Evolutionary conservation across 345 rosid genomes (phyloP).

Genomic region (Stellera chamaejasme): DNA sequence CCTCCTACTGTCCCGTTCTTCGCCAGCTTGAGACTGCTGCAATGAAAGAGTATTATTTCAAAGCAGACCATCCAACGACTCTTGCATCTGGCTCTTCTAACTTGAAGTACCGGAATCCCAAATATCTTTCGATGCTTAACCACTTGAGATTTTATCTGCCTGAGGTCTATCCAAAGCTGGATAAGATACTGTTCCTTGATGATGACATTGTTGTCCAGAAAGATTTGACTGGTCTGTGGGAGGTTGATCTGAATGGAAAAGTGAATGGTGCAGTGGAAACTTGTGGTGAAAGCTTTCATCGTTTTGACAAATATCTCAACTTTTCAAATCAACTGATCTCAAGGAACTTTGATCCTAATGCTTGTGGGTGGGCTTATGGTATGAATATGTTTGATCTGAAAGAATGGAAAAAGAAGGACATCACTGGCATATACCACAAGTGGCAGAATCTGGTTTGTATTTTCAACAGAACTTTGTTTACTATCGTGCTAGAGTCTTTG

Average conservation of each 20-base stretch:
- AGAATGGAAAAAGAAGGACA: conserved; percentile 92
- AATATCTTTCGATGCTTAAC: conserved; percentile 96
- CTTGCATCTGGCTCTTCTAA: conserved; percentile 79
- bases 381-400: conserved; percentile 93
- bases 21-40: conserved; percentile 91
- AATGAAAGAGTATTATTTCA: conserved; percentile 96
- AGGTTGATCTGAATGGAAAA: conserved; percentile 75
- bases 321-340: conserved; percentile 90
- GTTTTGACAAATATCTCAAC: conserved; percentile 94
- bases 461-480: neutral
- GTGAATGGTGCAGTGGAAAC: conserved; percentile 99
- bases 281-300: conserved; percentile 97
- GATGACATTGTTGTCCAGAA: conserved; percentile 98
- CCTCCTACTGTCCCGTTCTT: conserved; percentile 94
- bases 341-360: conserved; percentile 83
- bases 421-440: conserved; percentile 95
- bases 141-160: conserved; percentile 97
- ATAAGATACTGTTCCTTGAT: conserved; percentile 88
- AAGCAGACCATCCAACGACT: conserved; percentile 84
- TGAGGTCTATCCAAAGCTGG: conserved; percentile 81
- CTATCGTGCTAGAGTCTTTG: neutral
- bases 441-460: conserved; percentile 94
- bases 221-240: conserved; percentile 85
- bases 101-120: conserved; percentile 93
- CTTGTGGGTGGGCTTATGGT: conserved; percentile 99